Evolutionary conservation across 1,284 basidiomycete genomes (phyloP).

Genomic region (Leccinum subrobustum): DNA sequence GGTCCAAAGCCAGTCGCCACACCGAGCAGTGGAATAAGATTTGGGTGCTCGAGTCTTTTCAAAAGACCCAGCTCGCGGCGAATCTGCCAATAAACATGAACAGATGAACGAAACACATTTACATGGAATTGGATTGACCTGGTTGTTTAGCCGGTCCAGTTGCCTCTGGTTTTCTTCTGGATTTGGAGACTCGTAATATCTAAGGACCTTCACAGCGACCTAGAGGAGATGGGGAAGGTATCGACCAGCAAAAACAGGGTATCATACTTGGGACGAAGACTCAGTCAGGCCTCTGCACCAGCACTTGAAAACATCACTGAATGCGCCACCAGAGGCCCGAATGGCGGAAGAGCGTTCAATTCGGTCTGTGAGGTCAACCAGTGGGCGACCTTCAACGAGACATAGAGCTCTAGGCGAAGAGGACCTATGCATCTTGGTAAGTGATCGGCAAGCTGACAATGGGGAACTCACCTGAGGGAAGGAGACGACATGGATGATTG

Average conservation of each 20-base stretch:
- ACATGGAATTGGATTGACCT: neutral
- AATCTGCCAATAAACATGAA: neutral
- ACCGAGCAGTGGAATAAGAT: slow-evolving; percentile 7
- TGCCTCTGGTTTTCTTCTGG: neutral
- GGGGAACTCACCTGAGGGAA: too few relatives aligned
- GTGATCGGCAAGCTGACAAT: too few relatives aligned
- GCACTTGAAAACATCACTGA: too few relatives aligned
- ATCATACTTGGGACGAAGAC: neutral
- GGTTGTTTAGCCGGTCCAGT: neutral
- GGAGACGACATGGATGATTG: neutral
- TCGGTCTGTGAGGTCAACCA: too few relatives aligned
- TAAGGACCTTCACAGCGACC: slow-evolving; percentile 8
- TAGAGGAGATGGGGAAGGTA: neutral
- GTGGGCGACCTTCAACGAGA: too few relatives aligned
- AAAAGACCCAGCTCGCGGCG: slow-evolving; percentile 5
- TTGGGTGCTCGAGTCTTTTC: slow-evolving; percentile 8
- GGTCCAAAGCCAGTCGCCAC: slow-evolving; percentile 2
- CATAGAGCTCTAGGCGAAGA: too few relatives aligned
- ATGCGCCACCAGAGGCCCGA: too few relatives aligned
- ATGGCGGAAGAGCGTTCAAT: too few relatives aligned
- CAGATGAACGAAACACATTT: neutral
- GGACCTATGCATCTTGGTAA: too few relatives aligned
- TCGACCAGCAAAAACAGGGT: too few relatives aligned
- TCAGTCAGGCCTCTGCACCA: neutral
- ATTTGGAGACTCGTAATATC: slow-evolving; percentile 3